These are phyloP conservation scores for Phalaenopsis aphrodite DNA, from an alignment of 106 monocot species.

Conservation along the genomic window DNA sequence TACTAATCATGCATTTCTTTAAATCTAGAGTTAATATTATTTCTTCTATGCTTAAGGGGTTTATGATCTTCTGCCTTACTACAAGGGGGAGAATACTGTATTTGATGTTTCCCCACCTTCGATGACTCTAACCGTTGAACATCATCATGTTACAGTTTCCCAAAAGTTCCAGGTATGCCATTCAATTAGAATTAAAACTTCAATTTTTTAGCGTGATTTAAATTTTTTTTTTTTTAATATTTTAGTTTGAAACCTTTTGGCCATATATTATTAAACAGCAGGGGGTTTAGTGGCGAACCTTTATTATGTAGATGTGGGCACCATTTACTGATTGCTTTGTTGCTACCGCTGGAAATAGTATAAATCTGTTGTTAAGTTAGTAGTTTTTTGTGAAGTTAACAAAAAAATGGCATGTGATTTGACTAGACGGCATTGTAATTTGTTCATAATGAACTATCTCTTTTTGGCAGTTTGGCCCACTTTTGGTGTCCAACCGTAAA, in stretches of 20 bases:
- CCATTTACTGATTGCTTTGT: neutral
- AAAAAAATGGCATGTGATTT: neutral
- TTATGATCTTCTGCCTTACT: slow-evolving; percentile 86
- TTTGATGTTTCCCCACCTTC: slow-evolving; percentile 97
- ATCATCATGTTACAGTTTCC: slow-evolving; percentile 49
- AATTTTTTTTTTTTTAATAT: too few relatives aligned
- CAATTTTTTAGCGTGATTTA: neutral
- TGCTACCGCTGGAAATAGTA: neutral
- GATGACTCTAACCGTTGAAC: slow-evolving; percentile 58
- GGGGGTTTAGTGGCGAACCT: neutral
- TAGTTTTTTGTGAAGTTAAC: neutral
- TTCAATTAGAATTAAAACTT: neutral
- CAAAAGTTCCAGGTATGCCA: slow-evolving; percentile 77
- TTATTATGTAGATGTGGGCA: neutral
- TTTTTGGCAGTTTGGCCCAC: neutral
- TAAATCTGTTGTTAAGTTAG: neutral
- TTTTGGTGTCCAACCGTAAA: neutral
- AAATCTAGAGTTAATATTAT: neutral
- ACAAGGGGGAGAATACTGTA: slow-evolving; percentile 92
- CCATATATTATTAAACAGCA: neutral
- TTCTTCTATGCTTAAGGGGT: slow-evolving; percentile 32
- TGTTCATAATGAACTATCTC: neutral
- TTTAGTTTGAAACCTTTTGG: neutral
- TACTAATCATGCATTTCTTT: neutral
- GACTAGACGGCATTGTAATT: neutral